Base-by-base conservation (phyloP, 2,329 filamentous ascomycete genomes). In the Nothophoma quercina region DNA sequence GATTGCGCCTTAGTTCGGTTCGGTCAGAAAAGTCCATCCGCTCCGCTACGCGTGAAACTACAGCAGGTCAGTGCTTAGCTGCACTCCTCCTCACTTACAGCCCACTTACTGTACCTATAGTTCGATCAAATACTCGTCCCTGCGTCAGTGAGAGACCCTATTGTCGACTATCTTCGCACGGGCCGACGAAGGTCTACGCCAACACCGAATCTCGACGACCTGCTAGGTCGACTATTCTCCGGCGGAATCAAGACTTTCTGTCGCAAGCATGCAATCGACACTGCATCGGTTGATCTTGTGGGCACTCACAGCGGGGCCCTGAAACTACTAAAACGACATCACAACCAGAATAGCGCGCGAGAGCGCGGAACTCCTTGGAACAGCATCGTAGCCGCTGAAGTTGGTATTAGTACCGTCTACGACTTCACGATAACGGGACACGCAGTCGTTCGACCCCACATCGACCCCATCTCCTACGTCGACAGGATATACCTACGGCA, bases 1-100 rank as follows among this genome's bases (percentile, higher is more conserved):
- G 82, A 85, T 65, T 85, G 82, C 59, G 83, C 81, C 2, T 74
- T 85, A 7, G 85, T 83, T 60, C 81, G 73, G 43, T 86, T 85
- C 65, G 73, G 73, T 38, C 84, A 86, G 63, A 76, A 77, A 15
- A 75, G 77, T 6, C 83, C 83, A 1, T 73, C 78, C 6, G 73
- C 75, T 5, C 77, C 81, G 2, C 80, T 87, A 77, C 78, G 82
- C 59, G 82, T 86, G 56, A 77, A 83, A 60, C 73, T 86, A 5
- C 73, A 86, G 12, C 42, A 58, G 36, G 65, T 66, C 38, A 29
- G 56, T 59, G 4, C 32, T 30, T 22, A 13, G 1, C n/a, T 33
- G 12, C n/a, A 3, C 19, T 12, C 7, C 26, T 28, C 33, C 22
- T 3, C 3, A 8, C 19, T 21, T 25, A 12, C 4, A 32, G n/a